Conservation (phyloP, 1,139 yeast genomes). For the Kurtzmaniella quercitrusa region DNA sequence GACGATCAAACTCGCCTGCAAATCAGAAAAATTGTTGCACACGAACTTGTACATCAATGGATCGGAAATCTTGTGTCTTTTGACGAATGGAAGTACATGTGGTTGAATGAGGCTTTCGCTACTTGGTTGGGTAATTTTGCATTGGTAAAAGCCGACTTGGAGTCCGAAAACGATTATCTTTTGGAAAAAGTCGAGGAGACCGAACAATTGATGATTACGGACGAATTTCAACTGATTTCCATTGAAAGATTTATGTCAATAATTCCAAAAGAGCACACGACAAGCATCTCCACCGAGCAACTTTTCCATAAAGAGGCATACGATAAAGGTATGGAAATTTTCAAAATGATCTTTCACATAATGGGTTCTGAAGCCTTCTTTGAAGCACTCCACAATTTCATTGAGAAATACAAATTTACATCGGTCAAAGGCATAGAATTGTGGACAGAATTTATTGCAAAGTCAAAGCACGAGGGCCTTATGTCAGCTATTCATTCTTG, state of each 20-base stretch:
- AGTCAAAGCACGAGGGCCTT: conserved; percentile 16
- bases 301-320: conserved; percentile 54
- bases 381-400: not conserved
- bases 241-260: conserved; percentile 3
- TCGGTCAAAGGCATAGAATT: conserved; percentile 21
- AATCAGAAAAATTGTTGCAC: conserved; percentile 56
- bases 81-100: conserved; percentile 61
- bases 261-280: not conserved
- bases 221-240: not conserved
- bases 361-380: conserved; percentile 27
- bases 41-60: conserved; percentile 78
- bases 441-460: conserved; percentile 19
- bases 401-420: conserved; percentile 10
- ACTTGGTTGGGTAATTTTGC: conserved; percentile 58
- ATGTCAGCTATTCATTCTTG: conserved; percentile 21
- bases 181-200: conserved; percentile 3
- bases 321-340: conserved; percentile 59
- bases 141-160: conserved; percentile 24
- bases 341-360: conserved; percentile 52
- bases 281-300: conserved; percentile 19
- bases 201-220: conserved; percentile 2
- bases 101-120: conserved; percentile 77
- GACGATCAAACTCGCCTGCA: conserved; percentile 16
- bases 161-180: conserved; percentile 3
- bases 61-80: conserved; percentile 64